A percentile compares a stretch with the other conserved stretches of the same genome.
These are phyloP conservation scores for Gamsiella multidivaricata DNA, from an alignment of 192 early-diverging fungal species.

Conservation along the genomic window DNA sequence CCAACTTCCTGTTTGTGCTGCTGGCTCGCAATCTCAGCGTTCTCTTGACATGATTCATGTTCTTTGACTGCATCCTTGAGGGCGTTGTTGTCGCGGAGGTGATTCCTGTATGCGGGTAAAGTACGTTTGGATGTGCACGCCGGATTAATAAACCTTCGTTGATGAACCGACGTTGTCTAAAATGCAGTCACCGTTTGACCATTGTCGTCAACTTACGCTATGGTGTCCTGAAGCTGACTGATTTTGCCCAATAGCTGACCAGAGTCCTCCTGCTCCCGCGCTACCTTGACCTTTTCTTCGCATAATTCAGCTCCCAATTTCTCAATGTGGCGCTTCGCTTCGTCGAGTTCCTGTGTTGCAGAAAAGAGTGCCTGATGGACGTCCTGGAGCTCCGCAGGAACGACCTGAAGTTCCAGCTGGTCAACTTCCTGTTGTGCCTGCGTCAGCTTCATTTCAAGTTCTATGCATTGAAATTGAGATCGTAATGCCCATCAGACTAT, in stretches of 20 bases:
- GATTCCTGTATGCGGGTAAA: too few relatives aligned
- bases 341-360: constrained; percentile 44
- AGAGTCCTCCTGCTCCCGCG: constrained; percentile 42
- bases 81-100: constrained; percentile 27
- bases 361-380: constrained; percentile 41
- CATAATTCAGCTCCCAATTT: constrained; percentile 12
- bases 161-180: background rate
- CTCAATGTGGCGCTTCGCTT: constrained; percentile 8
- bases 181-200: background rate
- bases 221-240: constrained; percentile 49
- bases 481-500: background rate
- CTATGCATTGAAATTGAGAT: background rate
- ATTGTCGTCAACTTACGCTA: constrained; percentile 16
- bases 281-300: constrained; percentile 35
- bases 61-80: constrained; percentile 33
- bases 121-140: too few relatives aligned
- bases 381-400: constrained; percentile 41
- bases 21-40: constrained; percentile 15
- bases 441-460: constrained; percentile 30
- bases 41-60: constrained; percentile 39
- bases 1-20: constrained; percentile 35
- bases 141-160: background rate
- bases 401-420: constrained; percentile 38
- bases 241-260: constrained; percentile 42
- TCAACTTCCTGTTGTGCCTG: constrained; percentile 42